phyloP scores from a whole-genome alignment of 2,329 filamentous ascomycete genomes.

The Ophiobolus disseminans region DNA sequence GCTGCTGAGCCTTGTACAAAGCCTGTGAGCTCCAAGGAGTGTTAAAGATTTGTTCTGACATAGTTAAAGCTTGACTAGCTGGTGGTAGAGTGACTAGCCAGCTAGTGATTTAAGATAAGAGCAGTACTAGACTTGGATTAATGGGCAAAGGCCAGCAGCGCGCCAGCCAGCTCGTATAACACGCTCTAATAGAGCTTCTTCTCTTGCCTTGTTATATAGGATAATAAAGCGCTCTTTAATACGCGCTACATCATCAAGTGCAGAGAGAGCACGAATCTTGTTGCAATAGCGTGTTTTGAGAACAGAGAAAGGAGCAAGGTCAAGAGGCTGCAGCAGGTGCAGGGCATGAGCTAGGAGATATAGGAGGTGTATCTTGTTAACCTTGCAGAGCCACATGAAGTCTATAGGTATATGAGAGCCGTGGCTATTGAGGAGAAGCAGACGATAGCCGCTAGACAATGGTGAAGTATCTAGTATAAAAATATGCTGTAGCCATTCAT shows the following conservation, averaged over 20 bases:
- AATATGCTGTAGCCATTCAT: slow-evolving; percentile 9
- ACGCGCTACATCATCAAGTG: slow-evolving; percentile 13
- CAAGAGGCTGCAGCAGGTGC: slow-evolving; percentile 20
- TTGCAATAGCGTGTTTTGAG: slow-evolving; percentile 13
- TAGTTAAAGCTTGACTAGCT: neutral
- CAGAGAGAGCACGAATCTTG: slow-evolving; percentile 11
- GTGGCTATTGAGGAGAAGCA: slow-evolving; percentile 17
- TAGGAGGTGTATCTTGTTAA: slow-evolving; percentile 6
- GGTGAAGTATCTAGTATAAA: slow-evolving; percentile 10
- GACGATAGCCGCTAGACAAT: neutral
- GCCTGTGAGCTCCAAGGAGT: slow-evolving; percentile 8
- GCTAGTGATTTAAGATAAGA: slow-evolving; percentile 8
- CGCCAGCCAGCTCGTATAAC: slow-evolving; percentile 18
- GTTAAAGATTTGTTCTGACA: neutral
- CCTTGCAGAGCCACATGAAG: slow-evolving; percentile 6
- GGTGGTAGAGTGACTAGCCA: neutral
- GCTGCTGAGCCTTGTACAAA: slow-evolving; percentile 8
- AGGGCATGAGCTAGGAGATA: slow-evolving; percentile 16
- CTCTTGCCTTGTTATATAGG: slow-evolving; percentile 15
- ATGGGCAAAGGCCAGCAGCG: slow-evolving; percentile 16
- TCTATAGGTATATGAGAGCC: slow-evolving; percentile 11
- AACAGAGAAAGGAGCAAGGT: slow-evolving; percentile 16
- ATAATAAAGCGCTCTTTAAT: slow-evolving; percentile 22
- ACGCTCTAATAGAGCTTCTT: slow-evolving; percentile 12
- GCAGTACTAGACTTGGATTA: slow-evolving; percentile 13